These are phyloP conservation scores for Firmiana major DNA, from an alignment of 345 rosid genomes.

Conservation along the genomic window DNA sequence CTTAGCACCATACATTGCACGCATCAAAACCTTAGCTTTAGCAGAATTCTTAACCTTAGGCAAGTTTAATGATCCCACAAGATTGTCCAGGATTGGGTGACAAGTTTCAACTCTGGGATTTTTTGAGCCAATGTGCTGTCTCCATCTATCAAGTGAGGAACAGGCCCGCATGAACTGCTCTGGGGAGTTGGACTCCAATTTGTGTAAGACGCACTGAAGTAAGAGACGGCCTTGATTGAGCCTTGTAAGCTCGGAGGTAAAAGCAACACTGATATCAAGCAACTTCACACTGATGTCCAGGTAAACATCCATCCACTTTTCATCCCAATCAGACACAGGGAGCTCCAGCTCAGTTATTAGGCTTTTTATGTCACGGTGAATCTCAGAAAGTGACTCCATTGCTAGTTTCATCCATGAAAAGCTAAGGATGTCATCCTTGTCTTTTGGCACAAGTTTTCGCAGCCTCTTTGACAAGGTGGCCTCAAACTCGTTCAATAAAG, in stretches of 20 bases:
- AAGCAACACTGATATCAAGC: constrained; percentile 73
- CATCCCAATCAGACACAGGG: constrained; percentile 86
- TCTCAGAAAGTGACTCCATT: constrained; percentile 71
- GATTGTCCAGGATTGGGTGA: constrained; percentile 46
- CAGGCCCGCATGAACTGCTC: constrained; percentile 47
- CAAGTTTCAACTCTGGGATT: constrained; percentile 65
- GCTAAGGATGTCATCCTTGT: constrained; percentile 57
- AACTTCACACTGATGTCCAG: constrained; percentile 79
- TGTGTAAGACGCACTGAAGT: constrained; percentile 65
- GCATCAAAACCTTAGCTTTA: constrained; percentile 88
- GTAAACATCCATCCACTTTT: constrained; percentile 88
- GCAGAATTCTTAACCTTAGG: constrained; percentile 88
- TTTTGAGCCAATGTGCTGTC: constrained; percentile 54
- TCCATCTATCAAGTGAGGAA: constrained; percentile 75
- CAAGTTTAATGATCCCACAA: constrained; percentile 50
- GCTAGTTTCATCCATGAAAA: constrained; percentile 84
- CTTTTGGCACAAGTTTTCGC: constrained; percentile 57
- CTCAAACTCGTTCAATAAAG: constrained; percentile 60
- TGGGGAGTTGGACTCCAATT: constrained; percentile 48
- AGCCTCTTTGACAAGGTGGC: constrained; percentile 53
- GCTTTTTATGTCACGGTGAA: constrained; percentile 55
- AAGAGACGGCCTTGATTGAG: constrained; percentile 77
- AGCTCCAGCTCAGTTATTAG: constrained; percentile 75
- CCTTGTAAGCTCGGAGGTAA: constrained; percentile 73
- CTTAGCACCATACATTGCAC: constrained; percentile 83